A percentile compares a stretch with the other conserved stretches of the same genome.
Conservation (phyloP, 345 rosid species). For the Rhizophora apiculata region DNA sequence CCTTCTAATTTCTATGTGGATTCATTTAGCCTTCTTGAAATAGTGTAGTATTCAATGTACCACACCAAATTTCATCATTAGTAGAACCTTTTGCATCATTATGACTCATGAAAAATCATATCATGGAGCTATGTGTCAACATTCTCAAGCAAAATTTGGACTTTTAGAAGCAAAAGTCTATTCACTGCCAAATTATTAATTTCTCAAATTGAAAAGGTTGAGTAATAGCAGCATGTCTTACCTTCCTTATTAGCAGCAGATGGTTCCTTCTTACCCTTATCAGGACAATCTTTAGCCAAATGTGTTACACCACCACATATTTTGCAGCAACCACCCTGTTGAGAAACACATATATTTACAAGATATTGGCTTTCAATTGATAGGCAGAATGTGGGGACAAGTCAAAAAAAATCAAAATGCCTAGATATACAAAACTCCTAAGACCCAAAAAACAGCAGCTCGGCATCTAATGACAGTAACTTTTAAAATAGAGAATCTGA, state of each 20-base stretch:
- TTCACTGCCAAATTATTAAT: neutral
- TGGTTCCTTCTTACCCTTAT: constrained; percentile 45
- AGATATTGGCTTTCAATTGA: constrained; percentile 11
- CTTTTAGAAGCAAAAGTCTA: too few species aligned
- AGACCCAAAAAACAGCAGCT: neutral
- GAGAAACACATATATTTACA: constrained; percentile 8
- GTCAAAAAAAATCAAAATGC: neutral
- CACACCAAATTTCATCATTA: too few species aligned
- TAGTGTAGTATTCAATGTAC: too few species aligned
- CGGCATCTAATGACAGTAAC: neutral
- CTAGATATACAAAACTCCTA: neutral
- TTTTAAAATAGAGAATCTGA: neutral
- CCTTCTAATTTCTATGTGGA: neutral
- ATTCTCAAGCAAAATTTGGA: neutral
- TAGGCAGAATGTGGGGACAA: neutral
- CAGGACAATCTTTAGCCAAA: constrained; percentile 89
- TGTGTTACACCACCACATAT: constrained; percentile 89
- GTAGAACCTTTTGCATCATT: too few species aligned
- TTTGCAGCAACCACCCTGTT: constrained; percentile 89
- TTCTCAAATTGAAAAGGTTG: neutral
- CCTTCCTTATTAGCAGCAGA: constrained; percentile 31
- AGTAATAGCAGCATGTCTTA: constrained; percentile 17
- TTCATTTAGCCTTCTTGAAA: too few species aligned
- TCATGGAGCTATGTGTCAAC: neutral
- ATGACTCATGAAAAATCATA: too few species aligned